A percentile compares a stretch with the other conserved stretches of the same genome.
These are phyloP conservation scores for Isabelozyma rhagii DNA, from an alignment of 805 yeast species.

Conservation along the genomic window DNA sequence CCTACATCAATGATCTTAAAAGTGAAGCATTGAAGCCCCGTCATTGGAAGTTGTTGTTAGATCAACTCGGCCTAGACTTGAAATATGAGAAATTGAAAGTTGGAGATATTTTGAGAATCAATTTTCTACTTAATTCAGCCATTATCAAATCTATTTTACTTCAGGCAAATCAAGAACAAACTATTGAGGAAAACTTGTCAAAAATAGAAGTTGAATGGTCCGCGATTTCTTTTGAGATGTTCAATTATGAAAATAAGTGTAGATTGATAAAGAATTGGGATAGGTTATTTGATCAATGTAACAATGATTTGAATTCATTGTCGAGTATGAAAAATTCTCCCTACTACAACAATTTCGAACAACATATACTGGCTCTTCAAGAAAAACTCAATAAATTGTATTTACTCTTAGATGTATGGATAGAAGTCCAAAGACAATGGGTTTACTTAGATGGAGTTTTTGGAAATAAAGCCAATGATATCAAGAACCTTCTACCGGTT, in stretches of 20 bases:
- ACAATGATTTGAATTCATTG: constrained; percentile 60
- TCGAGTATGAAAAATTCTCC: constrained; percentile 70
- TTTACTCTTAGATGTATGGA: constrained; percentile 63
- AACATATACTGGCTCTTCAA: constrained; percentile 54
- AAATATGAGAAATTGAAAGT: constrained; percentile 35
- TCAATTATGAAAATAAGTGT: constrained; percentile 49
- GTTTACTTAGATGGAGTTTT: constrained; percentile 80
- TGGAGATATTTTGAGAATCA: constrained; percentile 61
- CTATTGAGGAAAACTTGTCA: constrained; percentile 55
- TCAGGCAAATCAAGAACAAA: constrained; percentile 71
- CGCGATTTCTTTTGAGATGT: constrained; percentile 46
- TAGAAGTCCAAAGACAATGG: constrained; percentile 88
- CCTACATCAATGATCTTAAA: constrained; percentile 45
- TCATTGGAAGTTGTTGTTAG: constrained; percentile 61
- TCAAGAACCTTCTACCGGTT: constrained; percentile 60
- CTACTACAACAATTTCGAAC: constrained; percentile 57
- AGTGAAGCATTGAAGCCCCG: constrained; percentile 57
- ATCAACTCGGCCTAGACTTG: constrained; percentile 23
- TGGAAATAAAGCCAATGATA: constrained; percentile 49
- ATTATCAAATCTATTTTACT: constrained; percentile 47
- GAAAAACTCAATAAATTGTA: constrained; percentile 49
- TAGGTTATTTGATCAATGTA: constrained; percentile 51
- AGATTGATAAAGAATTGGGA: constrained; percentile 70
- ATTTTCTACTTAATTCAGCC: constrained; percentile 43
- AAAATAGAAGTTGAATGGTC: constrained; percentile 58